A percentile compares a stretch with the other conserved stretches of the same genome.
These are phyloP conservation scores for Aegilops umbellulata DNA, from an alignment of 176 grass and related monocot genomes.

Conservation along the genomic window DNA sequence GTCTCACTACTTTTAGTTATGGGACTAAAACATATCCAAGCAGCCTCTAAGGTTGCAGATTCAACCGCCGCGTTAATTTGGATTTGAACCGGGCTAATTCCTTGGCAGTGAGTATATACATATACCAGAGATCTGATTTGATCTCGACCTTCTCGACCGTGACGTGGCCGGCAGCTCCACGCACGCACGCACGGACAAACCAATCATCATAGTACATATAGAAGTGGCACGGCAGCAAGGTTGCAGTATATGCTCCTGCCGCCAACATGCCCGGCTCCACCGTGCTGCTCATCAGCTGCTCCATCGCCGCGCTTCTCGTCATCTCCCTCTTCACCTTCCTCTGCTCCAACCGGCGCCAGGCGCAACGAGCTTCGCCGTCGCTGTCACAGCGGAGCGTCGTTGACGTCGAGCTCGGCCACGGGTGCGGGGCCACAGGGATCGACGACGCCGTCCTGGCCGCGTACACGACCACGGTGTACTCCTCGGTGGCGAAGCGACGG, in stretches of 20 bases:
- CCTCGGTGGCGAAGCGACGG: background rate
- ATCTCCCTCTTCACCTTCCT: background rate
- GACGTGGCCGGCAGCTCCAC: too few relatives aligned
- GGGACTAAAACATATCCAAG: too few relatives aligned
- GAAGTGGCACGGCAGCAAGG: background rate
- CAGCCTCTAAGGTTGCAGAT: background rate
- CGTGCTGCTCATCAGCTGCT: background rate
- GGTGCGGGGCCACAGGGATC: background rate
- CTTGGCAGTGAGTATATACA: too few relatives aligned
- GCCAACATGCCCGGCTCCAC: background rate
- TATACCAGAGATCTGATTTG: background rate
- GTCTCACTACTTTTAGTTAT: too few relatives aligned
- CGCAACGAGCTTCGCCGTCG: background rate
- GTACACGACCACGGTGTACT: constrained; percentile 31
- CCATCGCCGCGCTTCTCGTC: background rate
- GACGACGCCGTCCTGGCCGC: constrained; percentile 29
- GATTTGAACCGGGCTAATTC: too few relatives aligned
- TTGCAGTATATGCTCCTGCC: too few relatives aligned
- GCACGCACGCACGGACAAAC: background rate
- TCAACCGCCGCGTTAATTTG: background rate
- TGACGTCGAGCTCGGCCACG: constrained; percentile 4
- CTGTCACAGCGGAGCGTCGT: background rate
- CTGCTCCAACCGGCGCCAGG: background rate
- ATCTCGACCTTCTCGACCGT: too few relatives aligned
- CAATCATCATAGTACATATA: background rate